Percentiles rank a stretch among this genome's conserved stretches.
phyloP scores from a whole-genome alignment of 805 yeast species.

The Candida cerambycidarum region DNA sequence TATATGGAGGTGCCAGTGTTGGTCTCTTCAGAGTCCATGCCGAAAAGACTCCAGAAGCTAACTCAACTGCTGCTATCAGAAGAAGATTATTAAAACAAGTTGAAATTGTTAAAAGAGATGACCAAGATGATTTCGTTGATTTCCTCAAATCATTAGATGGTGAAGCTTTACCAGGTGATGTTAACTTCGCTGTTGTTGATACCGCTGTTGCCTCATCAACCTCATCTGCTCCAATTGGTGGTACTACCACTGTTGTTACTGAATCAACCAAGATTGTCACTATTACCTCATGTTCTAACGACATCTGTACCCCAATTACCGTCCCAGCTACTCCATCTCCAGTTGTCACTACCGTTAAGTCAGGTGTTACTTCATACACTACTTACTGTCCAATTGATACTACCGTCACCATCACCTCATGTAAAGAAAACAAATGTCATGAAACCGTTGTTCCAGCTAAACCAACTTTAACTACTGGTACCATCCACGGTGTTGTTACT shows the following conservation, averaged over 20 bases:
- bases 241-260: slow-evolving; percentile 21
- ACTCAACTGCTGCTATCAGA: slow-evolving; percentile 43
- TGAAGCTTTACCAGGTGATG: slow-evolving; percentile 30
- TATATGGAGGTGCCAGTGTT: slow-evolving; percentile 18
- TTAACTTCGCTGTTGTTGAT: slow-evolving; percentile 19
- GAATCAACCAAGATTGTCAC: slow-evolving; percentile 30
- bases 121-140: slow-evolving; percentile 26
- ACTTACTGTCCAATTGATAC: slow-evolving; percentile 23
- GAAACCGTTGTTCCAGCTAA: slow-evolving; percentile 30
- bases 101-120: slow-evolving; percentile 31
- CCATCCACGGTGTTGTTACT: slow-evolving; percentile 24
- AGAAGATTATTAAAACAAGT: slow-evolving; percentile 33
- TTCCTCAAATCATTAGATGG: slow-evolving; percentile 16
- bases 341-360: slow-evolving; percentile 20
- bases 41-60: slow-evolving; percentile 28
- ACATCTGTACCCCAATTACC: slow-evolving; percentile 29
- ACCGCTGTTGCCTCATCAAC: slow-evolving; percentile 17
- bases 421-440: slow-evolving; percentile 31
- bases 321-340: slow-evolving; percentile 23
- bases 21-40: slow-evolving; percentile 28
- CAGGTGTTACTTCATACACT: slow-evolving; percentile 16
- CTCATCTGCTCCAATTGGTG: slow-evolving; percentile 14
- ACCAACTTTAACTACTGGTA: slow-evolving; percentile 25
- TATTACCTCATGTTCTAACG: slow-evolving; percentile 34
- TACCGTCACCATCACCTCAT: slow-evolving; percentile 35